A percentile compares a stretch with the other conserved stretches of the same genome.
These are phyloP conservation scores for Cyphellophora europaea DNA, from an alignment of 2,329 filamentous ascomycete genomes.

Conservation along the genomic window DNA sequence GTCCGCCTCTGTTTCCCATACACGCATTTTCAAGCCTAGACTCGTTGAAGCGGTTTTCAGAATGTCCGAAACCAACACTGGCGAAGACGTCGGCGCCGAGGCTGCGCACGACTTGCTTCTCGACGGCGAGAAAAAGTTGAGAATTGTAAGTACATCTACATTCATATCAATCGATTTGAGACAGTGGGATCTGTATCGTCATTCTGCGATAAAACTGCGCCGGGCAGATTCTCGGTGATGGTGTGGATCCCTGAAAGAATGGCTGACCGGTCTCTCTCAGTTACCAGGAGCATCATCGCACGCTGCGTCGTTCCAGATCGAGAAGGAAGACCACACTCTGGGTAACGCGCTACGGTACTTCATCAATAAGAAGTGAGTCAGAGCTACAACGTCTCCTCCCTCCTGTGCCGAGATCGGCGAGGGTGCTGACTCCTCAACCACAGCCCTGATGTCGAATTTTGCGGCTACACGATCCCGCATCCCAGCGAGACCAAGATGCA, in stretches of 20 bases:
- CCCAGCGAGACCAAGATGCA: conserved; percentile 97
- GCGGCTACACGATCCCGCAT: conserved; percentile 94
- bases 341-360: conserved; percentile 91
- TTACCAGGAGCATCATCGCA: conserved; percentile 74
- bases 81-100: conserved; percentile 2
- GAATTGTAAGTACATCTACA: conserved; percentile 14
- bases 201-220: not conserved
- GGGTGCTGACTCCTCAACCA: conserved; percentile 7
- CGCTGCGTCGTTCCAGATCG: conserved; percentile 90
- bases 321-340: conserved; percentile 87
- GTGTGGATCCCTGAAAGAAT: too few relatives aligned
- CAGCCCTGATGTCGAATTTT: conserved; percentile 94
- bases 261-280: too few relatives aligned
- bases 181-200: not conserved
- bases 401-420: not conserved
- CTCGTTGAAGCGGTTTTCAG: conserved; percentile 3
- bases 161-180: not conserved
- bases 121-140: conserved; percentile 14
- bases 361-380: conserved; percentile 98
- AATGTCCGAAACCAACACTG: conserved; percentile 5
- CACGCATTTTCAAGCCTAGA: not conserved
- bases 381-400: too few relatives aligned
- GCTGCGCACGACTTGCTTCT: conserved; percentile 7
- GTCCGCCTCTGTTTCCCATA: too few relatives aligned
- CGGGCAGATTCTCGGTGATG: too few relatives aligned